These are phyloP conservation scores for Rhizopogon vinicolor DNA, from an alignment of 768 basidiomycete species.

Conservation along the genomic window DNA sequence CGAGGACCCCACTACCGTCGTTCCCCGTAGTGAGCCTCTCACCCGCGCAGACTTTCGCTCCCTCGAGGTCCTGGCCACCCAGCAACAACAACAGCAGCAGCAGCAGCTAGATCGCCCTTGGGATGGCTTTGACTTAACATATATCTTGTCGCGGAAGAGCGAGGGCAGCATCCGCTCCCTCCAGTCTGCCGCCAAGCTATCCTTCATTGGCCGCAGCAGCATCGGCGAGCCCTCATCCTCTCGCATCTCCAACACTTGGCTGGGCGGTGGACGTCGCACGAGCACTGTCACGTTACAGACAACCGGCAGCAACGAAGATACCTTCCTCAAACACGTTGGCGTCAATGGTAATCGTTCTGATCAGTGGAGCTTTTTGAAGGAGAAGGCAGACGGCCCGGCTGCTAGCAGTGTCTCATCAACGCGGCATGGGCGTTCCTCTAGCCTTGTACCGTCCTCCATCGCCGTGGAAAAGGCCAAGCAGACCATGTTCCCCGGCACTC, in stretches of 20 bases:
- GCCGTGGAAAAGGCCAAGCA: constrained; percentile 11
- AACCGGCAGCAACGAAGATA: constrained; percentile 28
- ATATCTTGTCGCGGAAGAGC: constrained; percentile 31
- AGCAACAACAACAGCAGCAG: constrained; percentile 5
- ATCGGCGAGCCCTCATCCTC: constrained; percentile 6
- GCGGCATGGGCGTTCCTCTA: constrained; percentile 20
- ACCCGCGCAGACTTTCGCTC: constrained; percentile 48
- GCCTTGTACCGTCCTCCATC: constrained; percentile 7
- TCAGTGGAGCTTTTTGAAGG: constrained; percentile 59
- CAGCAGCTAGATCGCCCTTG: constrained; percentile 3
- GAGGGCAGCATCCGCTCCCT: constrained; percentile 31
- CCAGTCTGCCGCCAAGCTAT: constrained; percentile 24
- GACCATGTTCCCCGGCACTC: constrained; percentile 22
- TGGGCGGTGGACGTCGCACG: constrained; percentile 16
- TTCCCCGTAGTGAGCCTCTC: constrained; percentile 44
- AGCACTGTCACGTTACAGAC: constrained; percentile 29
- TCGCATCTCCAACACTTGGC: constrained; percentile 1
- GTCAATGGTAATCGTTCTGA: constrained; percentile 38
- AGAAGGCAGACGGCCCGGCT: constrained; percentile 35
- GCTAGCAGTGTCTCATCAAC: constrained; percentile 13
- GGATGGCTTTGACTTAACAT: constrained; percentile 42
- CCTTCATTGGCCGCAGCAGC: constrained; percentile 17
- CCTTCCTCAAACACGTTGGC: constrained; percentile 34
- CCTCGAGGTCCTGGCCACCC: constrained; percentile 37
- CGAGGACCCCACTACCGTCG: constrained; percentile 19